Evolutionary conservation across 2,329 filamentous ascomycete genomes (phyloP).

Genomic region (Xylariales sp.): DNA sequence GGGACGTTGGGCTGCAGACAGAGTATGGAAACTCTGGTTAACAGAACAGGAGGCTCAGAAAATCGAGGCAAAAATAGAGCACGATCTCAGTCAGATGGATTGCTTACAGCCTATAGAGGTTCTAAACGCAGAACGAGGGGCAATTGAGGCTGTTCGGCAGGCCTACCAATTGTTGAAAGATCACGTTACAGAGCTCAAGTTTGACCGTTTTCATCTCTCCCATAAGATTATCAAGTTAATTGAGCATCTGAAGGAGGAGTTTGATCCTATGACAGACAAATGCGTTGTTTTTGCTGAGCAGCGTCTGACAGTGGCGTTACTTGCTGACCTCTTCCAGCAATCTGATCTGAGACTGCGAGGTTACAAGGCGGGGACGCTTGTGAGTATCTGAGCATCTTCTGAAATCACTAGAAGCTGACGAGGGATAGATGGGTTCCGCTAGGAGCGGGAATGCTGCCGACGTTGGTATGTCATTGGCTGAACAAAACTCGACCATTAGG

Average conservation of each 20-base stretch:
- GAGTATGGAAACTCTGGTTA: slow-evolving; percentile 79
- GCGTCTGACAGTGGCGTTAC: slow-evolving; percentile 78
- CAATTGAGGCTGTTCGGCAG: slow-evolving; percentile 67
- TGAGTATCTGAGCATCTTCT: slow-evolving; percentile 50
- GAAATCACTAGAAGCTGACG: slow-evolving; percentile 36
- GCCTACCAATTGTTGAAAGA: slow-evolving; percentile 67
- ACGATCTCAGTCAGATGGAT: slow-evolving; percentile 51
- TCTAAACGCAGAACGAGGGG: slow-evolving; percentile 42
- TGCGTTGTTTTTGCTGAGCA: slow-evolving; percentile 92
- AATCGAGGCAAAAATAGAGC: slow-evolving; percentile 67
- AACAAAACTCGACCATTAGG: slow-evolving; percentile 79
- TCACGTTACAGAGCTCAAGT: slow-evolving; percentile 56
- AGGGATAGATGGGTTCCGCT: slow-evolving; percentile 53
- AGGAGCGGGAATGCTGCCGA: slow-evolving; percentile 63
- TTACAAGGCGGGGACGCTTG: slow-evolving; percentile 66
- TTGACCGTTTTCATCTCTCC: slow-evolving; percentile 64
- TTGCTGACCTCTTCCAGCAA: slow-evolving; percentile 74
- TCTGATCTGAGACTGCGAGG: slow-evolving; percentile 65
- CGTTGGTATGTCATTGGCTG: slow-evolving; percentile 73
- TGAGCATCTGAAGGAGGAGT: slow-evolving; percentile 70
- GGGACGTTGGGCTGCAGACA: slow-evolving; percentile 86
- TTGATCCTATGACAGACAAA: slow-evolving; percentile 67
- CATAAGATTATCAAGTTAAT: slow-evolving; percentile 77
- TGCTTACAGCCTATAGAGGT: slow-evolving; percentile 41
- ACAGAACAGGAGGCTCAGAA: slow-evolving; percentile 70